A percentile compares a stretch with the other conserved stretches of the same genome.
phyloP scores from a whole-genome alignment of 345 rosid genomes.

The Syzygium aqueum region DNA sequence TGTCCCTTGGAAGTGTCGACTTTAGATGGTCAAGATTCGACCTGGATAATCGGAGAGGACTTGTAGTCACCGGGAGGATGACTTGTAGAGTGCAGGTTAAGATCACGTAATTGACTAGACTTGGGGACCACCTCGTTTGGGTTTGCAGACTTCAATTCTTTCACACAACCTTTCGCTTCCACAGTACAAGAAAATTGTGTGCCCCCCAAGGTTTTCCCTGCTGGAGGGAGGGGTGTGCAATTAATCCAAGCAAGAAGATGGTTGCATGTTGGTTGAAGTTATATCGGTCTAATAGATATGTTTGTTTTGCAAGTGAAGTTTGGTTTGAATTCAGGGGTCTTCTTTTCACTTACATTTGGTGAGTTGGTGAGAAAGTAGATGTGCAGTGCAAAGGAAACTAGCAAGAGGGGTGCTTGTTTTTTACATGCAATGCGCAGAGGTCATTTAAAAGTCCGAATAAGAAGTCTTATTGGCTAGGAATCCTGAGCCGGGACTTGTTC shows the following conservation, averaged over 20 bases:
- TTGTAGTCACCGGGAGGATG: background rate
- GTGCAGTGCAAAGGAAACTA: constrained; percentile 17
- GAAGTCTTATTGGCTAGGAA: background rate
- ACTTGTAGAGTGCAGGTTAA: background rate
- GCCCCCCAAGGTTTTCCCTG: background rate
- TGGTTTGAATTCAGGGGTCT: constrained; percentile 43
- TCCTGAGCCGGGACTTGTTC: background rate
- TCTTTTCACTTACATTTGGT: constrained; percentile 19
- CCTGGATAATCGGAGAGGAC: background rate
- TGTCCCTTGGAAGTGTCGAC: background rate
- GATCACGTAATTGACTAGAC: background rate
- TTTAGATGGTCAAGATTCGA: background rate
- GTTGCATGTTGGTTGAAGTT: constrained; percentile 19
- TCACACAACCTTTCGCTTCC: background rate
- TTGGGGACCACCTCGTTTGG: background rate
- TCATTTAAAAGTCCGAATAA: background rate
- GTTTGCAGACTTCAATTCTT: background rate
- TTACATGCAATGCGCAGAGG: background rate
- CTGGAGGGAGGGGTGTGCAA: background rate
- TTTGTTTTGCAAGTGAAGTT: constrained; percentile 50
- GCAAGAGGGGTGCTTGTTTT: background rate
- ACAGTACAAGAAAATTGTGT: background rate
- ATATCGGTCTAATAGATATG: constrained; percentile 5
- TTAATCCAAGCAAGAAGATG: background rate
- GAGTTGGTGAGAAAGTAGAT: constrained; percentile 34